phyloP scores from a whole-genome alignment of 1,284 basidiomycete species.

The Uromyces viciae-fabae region DNA sequence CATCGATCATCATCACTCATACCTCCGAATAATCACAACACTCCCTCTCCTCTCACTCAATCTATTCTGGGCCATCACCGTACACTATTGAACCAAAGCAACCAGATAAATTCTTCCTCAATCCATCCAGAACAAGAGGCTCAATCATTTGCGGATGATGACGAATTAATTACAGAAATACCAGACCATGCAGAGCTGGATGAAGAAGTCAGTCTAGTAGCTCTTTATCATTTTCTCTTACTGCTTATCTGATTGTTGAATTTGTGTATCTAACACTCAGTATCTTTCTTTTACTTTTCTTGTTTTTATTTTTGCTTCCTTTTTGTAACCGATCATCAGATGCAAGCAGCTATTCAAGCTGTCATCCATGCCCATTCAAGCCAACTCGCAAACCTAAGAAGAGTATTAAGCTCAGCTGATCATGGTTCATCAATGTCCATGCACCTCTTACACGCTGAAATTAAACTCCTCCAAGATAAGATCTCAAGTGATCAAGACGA shows the following conservation, averaged over 20 bases:
- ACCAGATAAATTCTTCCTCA: neutral
- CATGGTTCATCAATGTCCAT: slow-evolving; percentile 38
- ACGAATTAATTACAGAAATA: slow-evolving; percentile 8
- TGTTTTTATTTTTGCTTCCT: too few relatives aligned
- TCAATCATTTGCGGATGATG: neutral
- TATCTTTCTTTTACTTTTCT: neutral
- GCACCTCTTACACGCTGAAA: slow-evolving; percentile 39
- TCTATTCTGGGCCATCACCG: neutral
- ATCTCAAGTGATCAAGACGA: neutral
- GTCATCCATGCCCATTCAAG: slow-evolving; percentile 32
- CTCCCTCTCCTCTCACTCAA: neutral
- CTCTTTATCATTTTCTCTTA: neutral
- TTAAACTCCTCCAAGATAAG: slow-evolving; percentile 20
- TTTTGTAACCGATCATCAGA: slow-evolving; percentile 7
- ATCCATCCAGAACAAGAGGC: neutral
- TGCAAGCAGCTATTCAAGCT: slow-evolving; percentile 23
- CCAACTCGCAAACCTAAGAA: slow-evolving; percentile 3
- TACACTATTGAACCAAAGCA: neutral
- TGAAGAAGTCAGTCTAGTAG: neutral
- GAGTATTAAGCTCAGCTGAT: slow-evolving; percentile 11
- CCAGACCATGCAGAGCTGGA: slow-evolving; percentile 10
- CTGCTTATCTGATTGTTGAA: neutral
- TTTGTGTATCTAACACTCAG: too few relatives aligned
- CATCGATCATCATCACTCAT: neutral
- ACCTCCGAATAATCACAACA: neutral